Base-by-base conservation (phyloP, 75 land plant genomes). In the Selaginella tamariscina region DNA sequence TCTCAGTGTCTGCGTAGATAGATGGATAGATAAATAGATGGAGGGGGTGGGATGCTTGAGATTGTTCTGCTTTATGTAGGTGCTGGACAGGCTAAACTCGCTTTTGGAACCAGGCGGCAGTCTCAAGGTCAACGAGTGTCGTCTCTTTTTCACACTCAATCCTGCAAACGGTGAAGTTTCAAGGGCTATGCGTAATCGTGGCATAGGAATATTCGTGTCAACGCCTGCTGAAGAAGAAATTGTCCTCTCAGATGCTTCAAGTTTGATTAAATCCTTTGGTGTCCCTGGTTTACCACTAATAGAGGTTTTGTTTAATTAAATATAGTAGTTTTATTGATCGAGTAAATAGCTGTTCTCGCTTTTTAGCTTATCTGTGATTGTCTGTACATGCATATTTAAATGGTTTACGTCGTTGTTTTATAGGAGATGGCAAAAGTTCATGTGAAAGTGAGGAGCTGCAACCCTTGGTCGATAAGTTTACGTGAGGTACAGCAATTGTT, bases 121-220 rank as follows among this genome's bases (percentile, higher is more conserved):
- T 32, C 91, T 95, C 24, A 82, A 83, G 18, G 68, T 95, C 8
- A 95, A 95, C 69, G 99, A 95, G 69, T 81, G 99, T 69, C 82
- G 97, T 15, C 77, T 95, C 75, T 95, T 95, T 57, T 81, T 95
- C 31, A 91, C 99, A 11, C 85, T 91, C 15, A 81, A 95, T 57
- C 96, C 97, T 24, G 68, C 29, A 56, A 70, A 84, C 79, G 99
- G 99, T 15, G 99, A 95, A 77, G 84, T 91, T 0, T 95, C 99
- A 0, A 76, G 99, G 64, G 99, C 99, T 60, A 95, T 95, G 99
- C 73, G 99, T 24, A 95, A 95, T 62, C 82, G 99, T 56, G 99
- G 99, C 32, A 83, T 95, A 55, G 99, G 91, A 65, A 79, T 95
- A 27, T 88, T 39, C 68, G 56, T 90, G 80, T 74, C 84, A 39